Evolutionary conservation across 352 stramenopile genomes (phyloP), one percentile per base, ranked within the genome.

Genomic region (Phytophthora europaea): DNA sequence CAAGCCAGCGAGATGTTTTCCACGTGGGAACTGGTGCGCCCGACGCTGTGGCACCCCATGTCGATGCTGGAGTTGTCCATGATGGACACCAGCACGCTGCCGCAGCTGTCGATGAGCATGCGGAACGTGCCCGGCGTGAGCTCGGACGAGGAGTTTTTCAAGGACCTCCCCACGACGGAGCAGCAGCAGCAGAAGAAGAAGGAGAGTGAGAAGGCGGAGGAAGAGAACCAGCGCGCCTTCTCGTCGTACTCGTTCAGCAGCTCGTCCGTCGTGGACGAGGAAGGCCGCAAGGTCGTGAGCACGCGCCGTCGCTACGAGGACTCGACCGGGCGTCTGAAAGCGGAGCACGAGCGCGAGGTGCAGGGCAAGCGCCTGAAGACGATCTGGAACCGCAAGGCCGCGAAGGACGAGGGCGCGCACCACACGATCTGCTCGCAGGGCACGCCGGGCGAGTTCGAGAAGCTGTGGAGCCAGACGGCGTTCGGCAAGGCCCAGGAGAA

Each of bases 281-380:
- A 93, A 13, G 88, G 90, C 8, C 77, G 72, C 20, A 83, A 79
- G 55, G 75, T 95, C 16, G 67, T 73, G 76, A 95, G 88, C 61
- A 90, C 84, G 38, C 88, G 89, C 61, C 89, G 88, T 33, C 89
- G 88, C 72, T 96, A 96, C 67, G 88, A 95, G 55, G 89, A 96
- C 71, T 94, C 89, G 65, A 87, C 70, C 6, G 90, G 88, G 1
- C 87, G 88, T 12, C 65, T 96, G 58, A 96, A 96, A 81, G 90
- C 88, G 2, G 76, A 93, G 48, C 90, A 96, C 65, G 88, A 96
- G 66, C 88, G 90, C n/a, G 76, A 94, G 34, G 62, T 95, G 7
- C 63, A 81, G 8, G 85, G 77, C 12, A 87, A 87, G 51, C 78
- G 73, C 6, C n/a, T 95, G 33, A 86, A 91, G 79, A 92, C 79